These are phyloP conservation scores for Truncatella angustata DNA, from an alignment of 2,329 filamentous ascomycete species.

Conservation along the genomic window DNA sequence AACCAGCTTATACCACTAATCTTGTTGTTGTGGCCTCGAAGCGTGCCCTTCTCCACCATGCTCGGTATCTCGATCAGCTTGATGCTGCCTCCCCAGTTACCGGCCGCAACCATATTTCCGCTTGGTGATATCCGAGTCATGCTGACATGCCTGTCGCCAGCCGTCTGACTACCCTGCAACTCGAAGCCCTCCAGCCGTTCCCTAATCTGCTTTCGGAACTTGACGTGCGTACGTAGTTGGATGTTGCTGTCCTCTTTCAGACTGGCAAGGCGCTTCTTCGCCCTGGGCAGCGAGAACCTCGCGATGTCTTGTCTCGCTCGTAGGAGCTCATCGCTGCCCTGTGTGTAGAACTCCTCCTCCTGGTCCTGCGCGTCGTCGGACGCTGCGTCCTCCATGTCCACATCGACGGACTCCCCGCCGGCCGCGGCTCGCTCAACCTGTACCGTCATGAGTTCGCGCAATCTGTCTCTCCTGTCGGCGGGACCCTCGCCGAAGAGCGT, in stretches of 20 bases:
- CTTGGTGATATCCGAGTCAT: conserved; percentile 89
- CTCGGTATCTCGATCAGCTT: conserved; percentile 82
- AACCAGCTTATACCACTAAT: conserved; percentile 90
- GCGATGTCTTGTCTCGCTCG: conserved; percentile 78
- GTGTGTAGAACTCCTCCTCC: conserved; percentile 94
- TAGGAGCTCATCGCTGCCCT: conserved; percentile 72
- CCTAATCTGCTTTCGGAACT: conserved; percentile 86
- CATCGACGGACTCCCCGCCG: conserved; percentile 55
- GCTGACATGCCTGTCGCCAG: conserved; percentile 85
- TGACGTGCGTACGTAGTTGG: conserved; percentile 84
- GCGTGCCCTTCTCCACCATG: conserved; percentile 70
- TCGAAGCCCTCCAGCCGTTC: conserved; percentile 80
- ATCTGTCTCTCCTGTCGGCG: conserved; percentile 78
- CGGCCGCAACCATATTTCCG: conserved; percentile 79
- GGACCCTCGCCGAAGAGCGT: conserved; percentile 92
- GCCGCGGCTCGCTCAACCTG: conserved; percentile 60
- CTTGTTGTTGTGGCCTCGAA: conserved; percentile 84
- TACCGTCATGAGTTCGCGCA: conserved; percentile 77
- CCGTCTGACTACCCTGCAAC: conserved; percentile 89
- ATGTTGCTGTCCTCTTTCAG: conserved; percentile 82
- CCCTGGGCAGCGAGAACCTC: conserved; percentile 77
- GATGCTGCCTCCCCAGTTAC: conserved; percentile 90
- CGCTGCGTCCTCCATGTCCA: conserved; percentile 58
- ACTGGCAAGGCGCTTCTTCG: conserved; percentile 71
- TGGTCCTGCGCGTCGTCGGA: conserved; percentile 67